Conservation (phyloP, 2,329 filamentous ascomycete species). For the Albifimbria verrucaria region DNA sequence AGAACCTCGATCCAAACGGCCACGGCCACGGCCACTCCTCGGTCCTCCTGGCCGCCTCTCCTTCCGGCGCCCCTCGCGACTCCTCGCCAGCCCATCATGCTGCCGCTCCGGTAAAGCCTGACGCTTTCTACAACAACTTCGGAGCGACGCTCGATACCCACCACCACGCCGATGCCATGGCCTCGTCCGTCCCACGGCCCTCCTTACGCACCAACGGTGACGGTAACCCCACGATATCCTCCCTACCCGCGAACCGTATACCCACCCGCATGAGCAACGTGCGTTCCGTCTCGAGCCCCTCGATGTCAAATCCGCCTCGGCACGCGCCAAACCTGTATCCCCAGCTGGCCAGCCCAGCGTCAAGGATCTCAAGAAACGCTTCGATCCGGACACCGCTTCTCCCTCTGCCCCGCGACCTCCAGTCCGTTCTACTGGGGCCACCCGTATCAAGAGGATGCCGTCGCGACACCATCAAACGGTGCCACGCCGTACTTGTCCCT, state of each 20-base stretch:
- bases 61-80: constrained; percentile 16
- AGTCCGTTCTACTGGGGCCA: constrained; percentile 28
- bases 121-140: constrained; percentile 55
- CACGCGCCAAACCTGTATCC: constrained; percentile 27
- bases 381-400: constrained; percentile 58
- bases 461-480: constrained; percentile 30
- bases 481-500: constrained; percentile 38
- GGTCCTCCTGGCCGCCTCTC: constrained; percentile 9
- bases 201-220: constrained; percentile 48
- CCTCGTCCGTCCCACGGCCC: constrained; percentile 38
- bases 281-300: constrained; percentile 57
- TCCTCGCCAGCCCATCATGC: constrained; percentile 29
- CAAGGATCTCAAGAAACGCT: constrained; percentile 75
- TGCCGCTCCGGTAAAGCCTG: constrained; percentile 44
- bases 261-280: constrained; percentile 36
- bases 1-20: constrained; percentile 20
- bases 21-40: constrained; percentile 16
- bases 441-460: constrained; percentile 27
- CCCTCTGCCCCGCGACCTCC: constrained; percentile 33
- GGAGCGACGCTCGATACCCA: constrained; percentile 33
- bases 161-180: constrained; percentile 33
- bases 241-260: constrained; percentile 36
- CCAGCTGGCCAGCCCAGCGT: constrained; percentile 60
- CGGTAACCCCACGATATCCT: constrained; percentile 46
- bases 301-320: constrained; percentile 36